Conservation (phyloP, 495 filamentous ascomycete species). For the Friedmanniomyces endolithicus region DNA sequence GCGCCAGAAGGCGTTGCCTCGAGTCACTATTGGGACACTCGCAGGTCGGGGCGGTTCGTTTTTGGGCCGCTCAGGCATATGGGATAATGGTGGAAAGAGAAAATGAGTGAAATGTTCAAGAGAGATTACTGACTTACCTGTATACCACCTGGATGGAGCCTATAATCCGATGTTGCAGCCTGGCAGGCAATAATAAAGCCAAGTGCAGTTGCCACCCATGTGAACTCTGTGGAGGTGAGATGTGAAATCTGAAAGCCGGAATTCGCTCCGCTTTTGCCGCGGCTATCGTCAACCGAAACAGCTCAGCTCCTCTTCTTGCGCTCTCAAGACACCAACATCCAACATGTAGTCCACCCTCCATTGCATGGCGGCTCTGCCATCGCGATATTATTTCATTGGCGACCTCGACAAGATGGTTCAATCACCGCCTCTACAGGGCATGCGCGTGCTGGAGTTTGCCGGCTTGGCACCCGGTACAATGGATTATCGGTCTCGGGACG, state of each 20-base stretch:
- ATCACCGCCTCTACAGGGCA: constrained; percentile 53
- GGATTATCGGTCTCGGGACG: not conserved
- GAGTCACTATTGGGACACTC: not conserved
- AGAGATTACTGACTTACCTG: not conserved
- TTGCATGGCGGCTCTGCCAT: constrained; percentile 11
- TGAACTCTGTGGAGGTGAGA: not conserved
- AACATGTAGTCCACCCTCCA: constrained; percentile 2
- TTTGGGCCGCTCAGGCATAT: not conserved
- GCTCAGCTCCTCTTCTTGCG: not conserved
- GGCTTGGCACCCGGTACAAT: constrained; percentile 71
- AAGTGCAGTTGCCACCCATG: too few species aligned
- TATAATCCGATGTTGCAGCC: too few species aligned
- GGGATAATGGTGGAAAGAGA: not conserved
- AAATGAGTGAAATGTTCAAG: not conserved
- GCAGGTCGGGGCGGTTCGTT: not conserved
- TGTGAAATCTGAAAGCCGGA: not conserved
- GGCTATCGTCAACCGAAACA: constrained; percentile 1
- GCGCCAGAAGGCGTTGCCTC: constrained; percentile 7
- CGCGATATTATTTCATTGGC: not conserved
- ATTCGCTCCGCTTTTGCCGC: too few species aligned
- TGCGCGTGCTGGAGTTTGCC: constrained; percentile 80
- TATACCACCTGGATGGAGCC: too few species aligned
- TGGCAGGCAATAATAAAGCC: too few species aligned
- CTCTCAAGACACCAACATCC: not conserved
- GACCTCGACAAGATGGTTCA: constrained; percentile 10